Evolutionary conservation across 1,284 basidiomycete genomes (phyloP).

Genomic region (Ganoderma meredithae): DNA sequence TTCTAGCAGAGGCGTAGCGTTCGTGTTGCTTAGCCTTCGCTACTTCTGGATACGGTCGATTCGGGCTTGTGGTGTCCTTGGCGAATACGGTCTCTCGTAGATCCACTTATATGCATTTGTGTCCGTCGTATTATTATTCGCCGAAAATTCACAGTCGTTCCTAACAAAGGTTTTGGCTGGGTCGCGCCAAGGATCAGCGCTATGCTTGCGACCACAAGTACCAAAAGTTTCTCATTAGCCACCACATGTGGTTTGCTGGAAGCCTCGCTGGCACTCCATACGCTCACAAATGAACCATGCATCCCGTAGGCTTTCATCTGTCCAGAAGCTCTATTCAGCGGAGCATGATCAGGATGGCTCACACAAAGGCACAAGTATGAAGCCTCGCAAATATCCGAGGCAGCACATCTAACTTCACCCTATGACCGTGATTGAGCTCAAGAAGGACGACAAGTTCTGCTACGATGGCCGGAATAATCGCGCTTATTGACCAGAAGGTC

Average conservation of each 20-base stretch:
- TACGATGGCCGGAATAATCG: conserved; percentile 10
- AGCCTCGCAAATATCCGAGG: not conserved
- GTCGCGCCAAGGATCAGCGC: not conserved
- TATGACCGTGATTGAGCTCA: not conserved
- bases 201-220: not conserved
- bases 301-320: too few species aligned
- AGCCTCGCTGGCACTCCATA: too few species aligned
- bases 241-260: too few species aligned
- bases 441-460: not conserved
- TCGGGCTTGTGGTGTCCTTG: not conserved
- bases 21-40: not conserved
- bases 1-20: not conserved
- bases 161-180: not conserved
- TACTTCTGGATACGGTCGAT: not conserved
- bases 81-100: not conserved
- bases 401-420: not conserved
- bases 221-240: too few species aligned
- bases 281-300: too few species aligned
- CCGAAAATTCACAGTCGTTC: not conserved
- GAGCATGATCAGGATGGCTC: too few species aligned
- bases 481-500: not conserved
- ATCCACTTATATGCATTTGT: not conserved
- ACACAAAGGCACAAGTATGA: too few species aligned
- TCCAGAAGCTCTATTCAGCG: too few species aligned
- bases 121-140: too few species aligned